A percentile compares a stretch with the other conserved stretches of the same genome.
These are phyloP conservation scores for Cerioporus squamosus DNA, from an alignment of 1,284 basidiomycete genomes.

Conservation along the genomic window DNA sequence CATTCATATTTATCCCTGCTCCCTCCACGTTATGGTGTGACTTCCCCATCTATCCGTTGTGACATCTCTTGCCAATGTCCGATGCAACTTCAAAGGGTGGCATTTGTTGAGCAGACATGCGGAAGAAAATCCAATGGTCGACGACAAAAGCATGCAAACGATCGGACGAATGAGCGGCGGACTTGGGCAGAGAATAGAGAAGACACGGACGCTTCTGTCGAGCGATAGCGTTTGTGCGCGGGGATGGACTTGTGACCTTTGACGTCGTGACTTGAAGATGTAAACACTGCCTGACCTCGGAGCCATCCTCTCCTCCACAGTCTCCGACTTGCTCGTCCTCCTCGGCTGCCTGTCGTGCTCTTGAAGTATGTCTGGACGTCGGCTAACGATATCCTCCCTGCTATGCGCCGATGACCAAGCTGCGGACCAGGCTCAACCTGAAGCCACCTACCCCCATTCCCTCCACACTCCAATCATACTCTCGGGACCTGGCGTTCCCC, in stretches of 20 bases:
- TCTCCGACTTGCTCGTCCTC: neutral
- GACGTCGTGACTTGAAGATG: neutral
- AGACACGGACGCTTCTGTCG: no score
- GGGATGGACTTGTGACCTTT: conserved; percentile 1
- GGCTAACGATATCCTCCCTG: conserved; percentile 74
- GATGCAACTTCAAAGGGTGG: no score
- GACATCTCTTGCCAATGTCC: no score
- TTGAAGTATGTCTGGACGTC: conserved; percentile 58
- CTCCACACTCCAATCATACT: conserved; percentile 2
- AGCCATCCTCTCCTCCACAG: neutral
- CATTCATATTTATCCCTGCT: conserved; percentile 39
- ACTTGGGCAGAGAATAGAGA: no score
- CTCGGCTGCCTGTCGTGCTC: conserved; percentile 6
- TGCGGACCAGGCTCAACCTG: conserved; percentile 17
- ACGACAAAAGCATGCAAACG: no score
- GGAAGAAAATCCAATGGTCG: no score
- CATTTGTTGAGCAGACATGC: no score
- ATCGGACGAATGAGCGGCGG: no score
- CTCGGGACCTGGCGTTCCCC: conserved; percentile 3
- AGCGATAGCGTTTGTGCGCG: neutral
- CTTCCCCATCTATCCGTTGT: no score
- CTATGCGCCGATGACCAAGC: conserved; percentile 56
- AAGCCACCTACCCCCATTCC: conserved; percentile 12
- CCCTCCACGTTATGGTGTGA: no score
- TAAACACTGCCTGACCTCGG: neutral